These are phyloP conservation scores for Albizia julibrissin DNA, from an alignment of 306 rosid genomes.

Conservation along the genomic window DNA sequence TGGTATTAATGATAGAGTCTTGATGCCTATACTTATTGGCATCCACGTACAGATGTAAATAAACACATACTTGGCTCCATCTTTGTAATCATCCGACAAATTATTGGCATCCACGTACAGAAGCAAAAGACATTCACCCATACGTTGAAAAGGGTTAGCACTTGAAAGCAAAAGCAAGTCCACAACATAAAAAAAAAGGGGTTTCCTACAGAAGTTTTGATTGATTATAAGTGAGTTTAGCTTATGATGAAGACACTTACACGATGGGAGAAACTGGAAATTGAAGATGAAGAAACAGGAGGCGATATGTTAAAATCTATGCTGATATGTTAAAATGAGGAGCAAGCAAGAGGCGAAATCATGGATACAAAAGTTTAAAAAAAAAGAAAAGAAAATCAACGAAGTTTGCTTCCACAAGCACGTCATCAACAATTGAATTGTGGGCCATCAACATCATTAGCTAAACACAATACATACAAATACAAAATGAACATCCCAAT, in stretches of 20 bases:
- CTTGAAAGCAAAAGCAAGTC: background rate
- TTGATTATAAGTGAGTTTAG: background rate
- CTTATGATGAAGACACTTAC: background rate
- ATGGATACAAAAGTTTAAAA: no score
- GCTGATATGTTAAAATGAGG: background rate
- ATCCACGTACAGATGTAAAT: background rate
- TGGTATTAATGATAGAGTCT: constrained; percentile 2
- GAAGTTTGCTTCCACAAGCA: background rate
- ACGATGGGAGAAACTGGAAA: background rate
- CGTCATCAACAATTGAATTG: background rate
- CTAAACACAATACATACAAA: background rate
- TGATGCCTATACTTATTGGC: background rate
- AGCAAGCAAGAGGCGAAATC: background rate
- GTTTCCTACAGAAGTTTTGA: no score
- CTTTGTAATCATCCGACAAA: constrained; percentile 36
- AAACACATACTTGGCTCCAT: constrained; percentile 48
- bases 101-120: constrained; percentile 13
- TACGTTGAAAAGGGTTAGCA: background rate
- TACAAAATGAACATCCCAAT: background rate
- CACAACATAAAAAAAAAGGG: no score
- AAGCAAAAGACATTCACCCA: background rate
- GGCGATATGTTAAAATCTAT: no score
- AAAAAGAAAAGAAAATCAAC: background rate
- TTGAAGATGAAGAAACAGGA: background rate
- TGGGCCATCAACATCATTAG: background rate